These are phyloP conservation scores for Heimioporus punctisporus DNA, from an alignment of 1,284 basidiomycete genomes.

Conservation along the genomic window DNA sequence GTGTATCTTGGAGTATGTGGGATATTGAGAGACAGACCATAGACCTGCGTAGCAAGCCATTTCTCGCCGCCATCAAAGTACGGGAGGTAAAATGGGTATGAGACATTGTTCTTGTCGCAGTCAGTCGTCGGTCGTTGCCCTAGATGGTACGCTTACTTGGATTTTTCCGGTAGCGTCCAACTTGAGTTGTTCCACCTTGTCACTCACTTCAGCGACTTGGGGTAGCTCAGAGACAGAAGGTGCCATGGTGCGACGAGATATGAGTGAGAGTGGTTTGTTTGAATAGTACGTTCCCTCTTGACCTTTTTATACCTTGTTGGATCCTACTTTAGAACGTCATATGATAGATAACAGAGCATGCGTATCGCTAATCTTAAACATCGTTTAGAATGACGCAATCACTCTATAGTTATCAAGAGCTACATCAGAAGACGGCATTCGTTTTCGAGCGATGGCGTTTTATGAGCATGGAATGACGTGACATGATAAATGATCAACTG, in stretches of 20 bases:
- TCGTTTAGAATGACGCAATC: background rate
- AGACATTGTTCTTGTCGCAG: conserved; percentile 27
- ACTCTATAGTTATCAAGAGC: background rate
- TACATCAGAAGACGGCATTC: background rate
- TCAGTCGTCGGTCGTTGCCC: background rate
- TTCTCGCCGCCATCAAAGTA: conserved; percentile 46
- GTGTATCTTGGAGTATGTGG: too few relatives aligned
- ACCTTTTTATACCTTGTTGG: background rate
- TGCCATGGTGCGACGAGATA: conserved; percentile 4
- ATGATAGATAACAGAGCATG: conserved; percentile 7
- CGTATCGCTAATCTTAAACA: conserved; percentile 3
- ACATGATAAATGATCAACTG: background rate
- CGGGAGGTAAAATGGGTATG: conserved; percentile 50
- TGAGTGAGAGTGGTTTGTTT: background rate
- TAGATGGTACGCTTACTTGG: background rate
- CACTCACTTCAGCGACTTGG: background rate
- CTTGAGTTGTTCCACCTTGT: conserved; percentile 9
- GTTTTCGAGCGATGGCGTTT: background rate
- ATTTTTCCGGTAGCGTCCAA: background rate
- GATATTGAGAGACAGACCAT: conserved; percentile 30
- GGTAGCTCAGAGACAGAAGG: conserved; percentile 12
- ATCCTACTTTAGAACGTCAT: background rate
- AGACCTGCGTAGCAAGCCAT: conserved; percentile 42
- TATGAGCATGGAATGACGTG: background rate
- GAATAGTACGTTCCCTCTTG: too few relatives aligned